Conservation (phyloP, 345 rosid species). For the Heritiera fomes region DNA sequence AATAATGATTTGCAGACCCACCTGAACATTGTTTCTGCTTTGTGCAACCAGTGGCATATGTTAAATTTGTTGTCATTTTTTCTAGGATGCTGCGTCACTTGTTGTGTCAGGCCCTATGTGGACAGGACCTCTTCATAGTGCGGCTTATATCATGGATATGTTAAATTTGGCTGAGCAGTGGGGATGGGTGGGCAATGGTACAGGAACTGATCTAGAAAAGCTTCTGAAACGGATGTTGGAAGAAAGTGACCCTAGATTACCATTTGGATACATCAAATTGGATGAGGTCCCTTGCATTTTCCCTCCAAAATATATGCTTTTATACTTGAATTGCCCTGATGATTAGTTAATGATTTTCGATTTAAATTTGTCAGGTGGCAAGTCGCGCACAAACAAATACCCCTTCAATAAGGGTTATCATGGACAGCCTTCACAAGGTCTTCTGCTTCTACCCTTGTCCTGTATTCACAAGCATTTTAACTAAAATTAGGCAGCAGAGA, state of each 20-base stretch:
- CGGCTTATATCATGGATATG: constrained; percentile 62
- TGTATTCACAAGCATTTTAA: not conserved
- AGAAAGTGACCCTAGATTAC: constrained; percentile 78
- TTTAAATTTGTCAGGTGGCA: constrained; percentile 53
- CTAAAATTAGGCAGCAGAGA: not conserved
- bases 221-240: constrained; percentile 71
- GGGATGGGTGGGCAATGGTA: constrained; percentile 70
- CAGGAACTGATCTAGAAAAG: constrained; percentile 60
- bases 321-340: not conserved
- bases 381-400: constrained; percentile 77
- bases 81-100: constrained; percentile 46
- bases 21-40: not conserved
- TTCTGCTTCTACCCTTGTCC: not conserved
- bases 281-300: constrained; percentile 56
- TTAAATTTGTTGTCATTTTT: constrained; percentile 6
- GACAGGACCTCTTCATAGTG: constrained; percentile 82
- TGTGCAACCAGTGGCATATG: not conserved
- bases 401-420: constrained; percentile 66
- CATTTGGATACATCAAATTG: constrained; percentile 80
- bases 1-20: not conserved
- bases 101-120: constrained; percentile 65
- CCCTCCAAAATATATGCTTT: constrained; percentile 4
- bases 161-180: constrained; percentile 59
- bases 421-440: constrained; percentile 57
- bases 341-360: not conserved